These are phyloP conservation scores for Skeletonema menzelii DNA, from an alignment of 108 stramenopile species.

Conservation along the genomic window DNA sequence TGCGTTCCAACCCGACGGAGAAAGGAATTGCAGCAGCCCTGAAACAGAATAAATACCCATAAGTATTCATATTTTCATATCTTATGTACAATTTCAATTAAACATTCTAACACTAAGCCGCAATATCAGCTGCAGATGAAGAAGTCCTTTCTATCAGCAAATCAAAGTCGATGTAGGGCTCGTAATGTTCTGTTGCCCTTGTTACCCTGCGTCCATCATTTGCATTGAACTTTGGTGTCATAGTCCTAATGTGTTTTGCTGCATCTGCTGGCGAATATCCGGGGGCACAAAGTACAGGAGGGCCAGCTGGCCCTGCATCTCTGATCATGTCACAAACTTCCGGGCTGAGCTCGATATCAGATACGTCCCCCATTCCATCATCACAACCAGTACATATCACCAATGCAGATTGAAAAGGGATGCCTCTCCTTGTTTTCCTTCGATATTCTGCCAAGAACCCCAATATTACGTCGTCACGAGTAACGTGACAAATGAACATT, in stretches of 20 bases:
- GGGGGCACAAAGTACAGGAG: slow-evolving; percentile 46
- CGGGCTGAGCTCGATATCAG: slow-evolving; percentile 41
- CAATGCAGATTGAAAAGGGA: slow-evolving; percentile 64
- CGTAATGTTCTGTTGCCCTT: slow-evolving; percentile 81
- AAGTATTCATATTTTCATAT: too few species aligned
- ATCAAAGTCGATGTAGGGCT: slow-evolving; percentile 91
- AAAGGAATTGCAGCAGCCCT: too few species aligned
- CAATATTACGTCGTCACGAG: slow-evolving; percentile 84
- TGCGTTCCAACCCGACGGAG: too few species aligned
- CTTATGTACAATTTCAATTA: neutral
- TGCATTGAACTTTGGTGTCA: slow-evolving; percentile 85
- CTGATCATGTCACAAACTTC: slow-evolving; percentile 63
- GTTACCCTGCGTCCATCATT: slow-evolving; percentile 70
- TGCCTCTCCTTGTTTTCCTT: slow-evolving; percentile 37
- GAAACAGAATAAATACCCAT: too few species aligned
- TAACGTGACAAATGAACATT: slow-evolving; percentile 86
- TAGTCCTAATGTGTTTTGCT: slow-evolving; percentile 68
- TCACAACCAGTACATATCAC: slow-evolving; percentile 69
- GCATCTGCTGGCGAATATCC: slow-evolving; percentile 64
- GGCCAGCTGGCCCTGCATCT: slow-evolving; percentile 41
- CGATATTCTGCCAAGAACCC: slow-evolving; percentile 83
- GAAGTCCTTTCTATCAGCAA: slow-evolving; percentile 57
- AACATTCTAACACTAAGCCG: neutral
- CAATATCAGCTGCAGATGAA: slow-evolving; percentile 5
- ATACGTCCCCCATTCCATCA: slow-evolving; percentile 43